Evolutionary conservation across 768 basidiomycete species (phyloP).

Genomic region (Pleurotus ostreatus): DNA sequence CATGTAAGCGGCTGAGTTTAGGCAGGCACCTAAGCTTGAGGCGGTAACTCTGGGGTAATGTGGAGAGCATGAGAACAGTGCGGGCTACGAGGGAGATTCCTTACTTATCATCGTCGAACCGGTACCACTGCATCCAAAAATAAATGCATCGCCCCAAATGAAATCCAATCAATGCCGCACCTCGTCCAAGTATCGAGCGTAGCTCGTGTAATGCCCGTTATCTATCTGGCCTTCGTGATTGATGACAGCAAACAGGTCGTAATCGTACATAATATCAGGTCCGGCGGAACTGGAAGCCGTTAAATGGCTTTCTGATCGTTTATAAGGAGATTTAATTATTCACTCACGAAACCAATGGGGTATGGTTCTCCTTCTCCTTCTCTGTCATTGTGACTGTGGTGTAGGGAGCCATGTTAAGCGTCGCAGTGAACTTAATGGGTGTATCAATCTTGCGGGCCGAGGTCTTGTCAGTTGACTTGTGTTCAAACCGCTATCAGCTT

Average conservation of each 20-base stretch:
- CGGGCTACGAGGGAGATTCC: conserved; percentile 18
- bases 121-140: conserved; percentile 67
- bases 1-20: conserved; percentile 84
- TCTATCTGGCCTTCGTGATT: conserved; percentile 94
- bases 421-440: conserved; percentile 76
- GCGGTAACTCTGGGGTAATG: conserved; percentile 54
- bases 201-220: conserved; percentile 93
- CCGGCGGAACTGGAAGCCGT: conserved; percentile 36
- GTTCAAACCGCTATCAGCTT: conserved; percentile 78
- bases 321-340: not conserved
- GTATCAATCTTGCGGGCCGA: conserved; percentile 83
- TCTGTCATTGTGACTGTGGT: conserved; percentile 61
- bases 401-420: conserved; percentile 86
- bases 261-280: conserved; percentile 74
- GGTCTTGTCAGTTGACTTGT: conserved; percentile 68
- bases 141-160: not conserved
- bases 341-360: not conserved
- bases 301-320: not conserved
- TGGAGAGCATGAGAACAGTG: conserved; percentile 10
- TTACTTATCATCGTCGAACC: conserved; percentile 92
- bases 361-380: conserved; percentile 38
- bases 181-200: conserved; percentile 80
- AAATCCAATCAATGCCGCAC: conserved; percentile 35
- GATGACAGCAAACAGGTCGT: conserved; percentile 90
- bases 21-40: conserved; percentile 62